Base-by-base conservation (phyloP, 2,329 filamentous ascomycete genomes). In the Aureobasidium lini region DNA sequence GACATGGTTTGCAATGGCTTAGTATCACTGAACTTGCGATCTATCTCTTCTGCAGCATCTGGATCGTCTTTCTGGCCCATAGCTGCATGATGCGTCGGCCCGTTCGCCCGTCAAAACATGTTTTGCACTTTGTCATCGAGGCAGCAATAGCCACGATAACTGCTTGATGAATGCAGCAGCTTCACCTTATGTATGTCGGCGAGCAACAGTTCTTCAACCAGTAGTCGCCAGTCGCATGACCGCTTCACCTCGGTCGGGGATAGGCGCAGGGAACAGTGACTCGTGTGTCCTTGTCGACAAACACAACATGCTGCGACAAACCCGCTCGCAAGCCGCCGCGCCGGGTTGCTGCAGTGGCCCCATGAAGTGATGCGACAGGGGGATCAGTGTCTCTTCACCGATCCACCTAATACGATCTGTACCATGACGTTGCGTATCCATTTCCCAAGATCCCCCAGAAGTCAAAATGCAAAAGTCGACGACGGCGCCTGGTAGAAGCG, bases 381-480 rank as follows among this genome's bases (percentile, higher is more conserved):
- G 54, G 6, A 10, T 46, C 43, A 23, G 16, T 42, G 32, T 37
- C 29, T 34, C 16, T 28, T 46, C 40, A 29, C 9, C 40, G 52
- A 56, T 18, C n/a, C 7, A 8, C 28, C 48, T 9, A n/a, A 6
- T n/a, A 23, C 15, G 37, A 28, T 8, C 13, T 57, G 54, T 48
- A 48, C 34, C 54, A 57, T 57, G 54, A 57, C 54, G 54, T 57
- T 16, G 34, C 34, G 54, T 57, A 32, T 57, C 42, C 42, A 47
- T 39, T 47, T 57, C 43, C 54, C 42, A 57, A 57, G 54, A 47
- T 40, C 42, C 43, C 54, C 54, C 54, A 57, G 28, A 57, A 57
- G 54, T 48, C 54, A 57, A 57, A 44, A 16, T 46, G 52, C 10
- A n/a, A 36, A 46, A 43, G 39, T 36, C 42, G 31, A 57, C 44